A percentile compares a stretch with the other conserved stretches of the same genome.
Conservation (phyloP, 305 asterid species). For the Fraxinus dipetala region DNA sequence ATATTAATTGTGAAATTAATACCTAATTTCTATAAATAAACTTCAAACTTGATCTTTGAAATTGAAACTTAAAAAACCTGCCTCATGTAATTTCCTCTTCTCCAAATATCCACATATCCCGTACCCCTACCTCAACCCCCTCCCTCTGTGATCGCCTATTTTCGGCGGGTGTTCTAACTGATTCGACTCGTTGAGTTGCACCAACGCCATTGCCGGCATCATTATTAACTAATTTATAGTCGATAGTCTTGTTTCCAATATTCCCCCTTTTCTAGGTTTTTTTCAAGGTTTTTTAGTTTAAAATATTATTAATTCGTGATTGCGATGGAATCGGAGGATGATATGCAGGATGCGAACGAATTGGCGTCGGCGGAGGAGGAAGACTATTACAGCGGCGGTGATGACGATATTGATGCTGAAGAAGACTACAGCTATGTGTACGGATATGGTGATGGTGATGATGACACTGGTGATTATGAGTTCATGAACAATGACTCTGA, state of each 20-base stretch:
- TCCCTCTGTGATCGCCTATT: background rate
- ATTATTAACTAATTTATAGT: background rate
- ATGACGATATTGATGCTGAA: conserved; percentile 28
- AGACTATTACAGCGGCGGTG: conserved; percentile 60
- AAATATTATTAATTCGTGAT: background rate
- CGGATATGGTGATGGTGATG: conserved; percentile 42
- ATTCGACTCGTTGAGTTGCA: background rate
- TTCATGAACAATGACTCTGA: conserved; percentile 45
- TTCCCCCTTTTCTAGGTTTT: background rate
- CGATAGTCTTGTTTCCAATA: background rate
- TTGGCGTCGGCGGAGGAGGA: conserved; percentile 67
- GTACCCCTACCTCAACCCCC: background rate
- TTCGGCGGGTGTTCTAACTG: background rate
- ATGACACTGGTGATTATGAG: conserved; percentile 51
- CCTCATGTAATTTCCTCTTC: no score
- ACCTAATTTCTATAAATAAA: no score
- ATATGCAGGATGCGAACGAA: conserved; percentile 88
- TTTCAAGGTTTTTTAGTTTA: background rate
- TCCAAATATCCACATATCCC: no score
- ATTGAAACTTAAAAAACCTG: no score
- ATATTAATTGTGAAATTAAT: no score
- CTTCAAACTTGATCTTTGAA: no score
- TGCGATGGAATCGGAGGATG: conserved; percentile 80
- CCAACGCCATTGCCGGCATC: background rate
- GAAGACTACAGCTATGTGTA: conserved; percentile 30